Conservation (phyloP, 257 asterid genomes). For the Ilex asprella region DNA sequence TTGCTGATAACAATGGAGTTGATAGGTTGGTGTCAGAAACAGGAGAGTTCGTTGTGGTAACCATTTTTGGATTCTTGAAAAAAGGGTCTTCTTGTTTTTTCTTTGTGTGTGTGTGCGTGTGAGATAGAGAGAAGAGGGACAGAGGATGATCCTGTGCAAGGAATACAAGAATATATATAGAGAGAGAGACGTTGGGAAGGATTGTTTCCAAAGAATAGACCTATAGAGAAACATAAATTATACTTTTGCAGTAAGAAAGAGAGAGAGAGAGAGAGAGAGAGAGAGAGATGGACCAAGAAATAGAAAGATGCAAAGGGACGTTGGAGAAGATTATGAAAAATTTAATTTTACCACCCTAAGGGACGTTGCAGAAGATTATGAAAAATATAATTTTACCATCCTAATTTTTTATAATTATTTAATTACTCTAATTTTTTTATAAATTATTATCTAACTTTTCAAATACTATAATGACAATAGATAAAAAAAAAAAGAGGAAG, state of each 20-base stretch:
- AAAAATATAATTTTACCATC: no score
- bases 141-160: not conserved
- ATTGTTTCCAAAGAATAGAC: not conserved
- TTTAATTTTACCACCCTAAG: no score
- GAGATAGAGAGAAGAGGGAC: not conserved
- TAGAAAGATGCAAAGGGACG: constrained; percentile 15
- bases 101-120: not conserved
- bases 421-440: no score
- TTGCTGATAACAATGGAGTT: constrained; percentile 37
- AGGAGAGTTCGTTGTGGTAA: constrained; percentile 15
- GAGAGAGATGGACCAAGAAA: not conserved
- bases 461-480: no score
- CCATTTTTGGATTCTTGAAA: constrained; percentile 17
- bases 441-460: no score
- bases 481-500: no score
- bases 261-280: constrained; percentile 2
- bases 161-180: not conserved
- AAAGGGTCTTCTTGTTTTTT: not conserved
- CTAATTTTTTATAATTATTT: no score
- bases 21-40: constrained; percentile 16
- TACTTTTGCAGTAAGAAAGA: no score
- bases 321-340: constrained; percentile 13
- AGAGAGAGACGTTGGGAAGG: not conserved
- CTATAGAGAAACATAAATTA: no score
- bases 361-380: no score